phyloP scores from a whole-genome alignment of 2,329 filamentous ascomycete species.

The Penicillium hordei region DNA sequence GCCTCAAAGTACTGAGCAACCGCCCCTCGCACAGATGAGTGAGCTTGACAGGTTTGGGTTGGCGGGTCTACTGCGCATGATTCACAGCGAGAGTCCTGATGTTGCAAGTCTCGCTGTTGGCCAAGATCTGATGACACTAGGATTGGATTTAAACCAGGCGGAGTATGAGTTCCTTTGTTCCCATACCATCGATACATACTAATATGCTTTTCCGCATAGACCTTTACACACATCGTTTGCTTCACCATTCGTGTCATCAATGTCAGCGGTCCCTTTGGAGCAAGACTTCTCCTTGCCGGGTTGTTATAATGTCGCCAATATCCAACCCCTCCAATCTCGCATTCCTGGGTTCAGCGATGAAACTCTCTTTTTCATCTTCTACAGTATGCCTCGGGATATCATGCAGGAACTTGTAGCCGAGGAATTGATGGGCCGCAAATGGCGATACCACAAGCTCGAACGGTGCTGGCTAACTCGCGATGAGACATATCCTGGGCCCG shows the following conservation, averaged over 20 bases:
- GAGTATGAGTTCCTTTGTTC: constrained; percentile 48
- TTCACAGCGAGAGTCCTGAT: constrained; percentile 55
- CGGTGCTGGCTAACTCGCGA: constrained; percentile 54
- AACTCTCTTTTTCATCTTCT: constrained; percentile 69
- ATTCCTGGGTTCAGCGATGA: constrained; percentile 62
- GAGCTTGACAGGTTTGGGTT: constrained; percentile 62
- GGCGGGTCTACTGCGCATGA: constrained; percentile 59
- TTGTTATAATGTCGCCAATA: constrained; percentile 66
- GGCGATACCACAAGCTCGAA: constrained; percentile 55
- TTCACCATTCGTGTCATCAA: constrained; percentile 60
- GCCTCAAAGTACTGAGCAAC: constrained; percentile 39
- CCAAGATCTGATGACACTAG: constrained; percentile 63
- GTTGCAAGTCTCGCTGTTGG: constrained; percentile 58
- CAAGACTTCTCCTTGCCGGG: constrained; percentile 63
- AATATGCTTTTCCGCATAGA: constrained; percentile 34
- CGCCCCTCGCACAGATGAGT: constrained; percentile 56
- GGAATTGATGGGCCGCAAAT: constrained; percentile 58
- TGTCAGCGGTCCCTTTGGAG: constrained; percentile 58
- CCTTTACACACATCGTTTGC: constrained; percentile 64
- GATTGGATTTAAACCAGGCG: constrained; percentile 62
- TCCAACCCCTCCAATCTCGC: constrained; percentile 60
- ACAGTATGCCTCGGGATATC: constrained; percentile 64
- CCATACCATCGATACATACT: constrained; percentile 10
- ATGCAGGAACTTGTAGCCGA: constrained; percentile 65
- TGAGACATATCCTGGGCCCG: constrained; percentile 48